Conservation (phyloP, 2,329 filamentous ascomycete genomes). For the Fusarium sp. region DNA sequence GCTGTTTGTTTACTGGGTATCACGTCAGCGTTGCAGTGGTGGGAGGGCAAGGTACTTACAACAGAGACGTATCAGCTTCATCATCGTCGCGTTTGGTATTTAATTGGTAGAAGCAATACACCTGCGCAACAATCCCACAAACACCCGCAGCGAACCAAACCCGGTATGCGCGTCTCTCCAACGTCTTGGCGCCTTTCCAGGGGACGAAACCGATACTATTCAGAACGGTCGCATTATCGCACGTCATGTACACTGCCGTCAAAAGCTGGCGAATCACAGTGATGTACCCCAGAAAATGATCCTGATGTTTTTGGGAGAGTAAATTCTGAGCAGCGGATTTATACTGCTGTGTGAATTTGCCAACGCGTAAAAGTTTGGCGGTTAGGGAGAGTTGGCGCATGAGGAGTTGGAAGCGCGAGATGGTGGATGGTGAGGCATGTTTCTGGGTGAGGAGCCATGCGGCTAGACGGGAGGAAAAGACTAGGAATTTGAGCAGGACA, state of each 20-base stretch:
- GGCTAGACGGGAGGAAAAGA: slow-evolving; percentile 10
- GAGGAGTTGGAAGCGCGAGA: slow-evolving; percentile 1
- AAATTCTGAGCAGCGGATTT: not conserved
- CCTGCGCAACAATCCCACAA: slow-evolving; percentile 4
- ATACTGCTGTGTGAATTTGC: slow-evolving; percentile 11
- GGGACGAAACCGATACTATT: slow-evolving; percentile 32
- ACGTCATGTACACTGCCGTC: slow-evolving; percentile 14
- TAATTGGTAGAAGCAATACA: slow-evolving; percentile 24
- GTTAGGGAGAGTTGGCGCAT: slow-evolving; percentile 19
- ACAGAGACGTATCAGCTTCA: slow-evolving; percentile 4
- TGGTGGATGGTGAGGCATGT: not conserved
- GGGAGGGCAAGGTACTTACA: slow-evolving; percentile 6
- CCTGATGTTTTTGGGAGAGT: not conserved
- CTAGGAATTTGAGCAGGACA: slow-evolving; percentile 9
- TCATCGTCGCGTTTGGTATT: not conserved
- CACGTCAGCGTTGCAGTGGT: slow-evolving; percentile 9
- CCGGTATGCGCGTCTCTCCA: slow-evolving; percentile 17
- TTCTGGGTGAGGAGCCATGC: slow-evolving; percentile 13
- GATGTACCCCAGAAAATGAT: slow-evolving; percentile 11
- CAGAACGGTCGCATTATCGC: slow-evolving; percentile 19
- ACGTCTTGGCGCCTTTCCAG: slow-evolving; percentile 14
- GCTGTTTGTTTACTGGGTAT: slow-evolving; percentile 4
- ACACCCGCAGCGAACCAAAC: slow-evolving; percentile 18
- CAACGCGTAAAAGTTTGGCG: slow-evolving; percentile 10
- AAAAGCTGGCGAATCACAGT: slow-evolving; percentile 21